phyloP scores from a whole-genome alignment of 2,329 filamentous ascomycete genomes.

The Penicillium sp. region DNA sequence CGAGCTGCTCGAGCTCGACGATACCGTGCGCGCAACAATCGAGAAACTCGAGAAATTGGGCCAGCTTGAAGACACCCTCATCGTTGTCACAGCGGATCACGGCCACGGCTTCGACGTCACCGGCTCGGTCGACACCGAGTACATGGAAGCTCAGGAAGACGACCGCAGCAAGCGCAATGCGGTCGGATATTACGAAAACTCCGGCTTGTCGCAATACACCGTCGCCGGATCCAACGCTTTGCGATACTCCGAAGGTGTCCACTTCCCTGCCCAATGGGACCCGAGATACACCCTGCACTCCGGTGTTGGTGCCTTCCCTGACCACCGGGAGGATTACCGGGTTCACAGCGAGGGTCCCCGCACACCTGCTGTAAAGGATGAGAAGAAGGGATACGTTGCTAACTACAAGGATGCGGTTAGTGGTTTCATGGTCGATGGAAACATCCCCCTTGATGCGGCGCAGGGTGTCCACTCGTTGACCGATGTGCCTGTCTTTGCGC shows the following conservation, averaged over 20 bases:
- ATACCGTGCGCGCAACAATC: constrained; percentile 75
- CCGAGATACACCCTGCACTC: constrained; percentile 77
- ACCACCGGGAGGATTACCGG: constrained; percentile 73
- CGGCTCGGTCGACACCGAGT: constrained; percentile 77
- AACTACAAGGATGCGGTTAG: constrained; percentile 65
- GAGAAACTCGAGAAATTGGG: constrained; percentile 65
- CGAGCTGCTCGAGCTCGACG: constrained; percentile 81
- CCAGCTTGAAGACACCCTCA: constrained; percentile 71
- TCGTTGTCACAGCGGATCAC: constrained; percentile 83
- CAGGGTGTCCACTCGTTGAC: constrained; percentile 76
- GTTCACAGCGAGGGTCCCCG: constrained; percentile 68
- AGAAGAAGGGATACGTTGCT: constrained; percentile 62
- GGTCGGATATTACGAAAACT: constrained; percentile 70
- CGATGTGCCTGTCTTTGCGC: constrained; percentile 75
- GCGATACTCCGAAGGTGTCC: constrained; percentile 67
- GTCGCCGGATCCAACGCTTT: constrained; percentile 58
- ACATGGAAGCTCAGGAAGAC: constrained; percentile 63
- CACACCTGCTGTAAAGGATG: constrained; percentile 56
- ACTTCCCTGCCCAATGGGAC: constrained; percentile 83
- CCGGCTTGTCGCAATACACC: constrained; percentile 74
- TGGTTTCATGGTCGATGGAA: constrained; percentile 75
- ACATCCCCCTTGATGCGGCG: constrained; percentile 60
- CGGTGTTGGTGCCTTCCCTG: constrained; percentile 70
- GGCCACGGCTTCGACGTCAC: constrained; percentile 88
- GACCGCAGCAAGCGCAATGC: constrained; percentile 74